phyloP scores from a whole-genome alignment of 371 early-diverging fungal species.

The Mortierella sp. region DNA sequence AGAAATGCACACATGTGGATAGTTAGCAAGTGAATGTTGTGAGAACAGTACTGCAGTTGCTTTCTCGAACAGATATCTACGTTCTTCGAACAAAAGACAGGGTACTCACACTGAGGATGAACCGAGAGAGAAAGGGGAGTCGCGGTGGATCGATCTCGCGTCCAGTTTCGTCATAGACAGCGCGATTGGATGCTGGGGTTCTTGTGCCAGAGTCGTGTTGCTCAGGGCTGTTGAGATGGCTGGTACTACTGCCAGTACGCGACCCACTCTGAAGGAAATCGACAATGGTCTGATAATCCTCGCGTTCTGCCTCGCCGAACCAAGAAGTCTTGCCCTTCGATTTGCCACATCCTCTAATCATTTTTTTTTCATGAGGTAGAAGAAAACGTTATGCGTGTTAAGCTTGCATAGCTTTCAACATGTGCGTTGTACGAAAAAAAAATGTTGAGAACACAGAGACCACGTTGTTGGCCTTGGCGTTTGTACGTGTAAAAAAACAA shows the following conservation, averaged over 20 bases:
- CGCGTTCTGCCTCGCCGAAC: constrained; percentile 69
- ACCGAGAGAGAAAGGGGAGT: constrained; percentile 48
- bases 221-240: constrained; percentile 11
- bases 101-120: constrained; percentile 48
- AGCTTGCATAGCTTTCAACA: not conserved
- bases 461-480: not conserved
- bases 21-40: not conserved
- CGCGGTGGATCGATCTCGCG: constrained; percentile 39
- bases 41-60: too few relatives aligned
- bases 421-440: not conserved
- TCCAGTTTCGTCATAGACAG: constrained; percentile 45
- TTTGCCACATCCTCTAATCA: constrained; percentile 63
- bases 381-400: not conserved
- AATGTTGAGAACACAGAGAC: constrained; percentile 2
- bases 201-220: constrained; percentile 6
- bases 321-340: constrained; percentile 70
- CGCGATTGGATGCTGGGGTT: constrained; percentile 14
- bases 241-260: constrained; percentile 3
- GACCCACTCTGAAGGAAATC: constrained; percentile 57
- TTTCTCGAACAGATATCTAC: too few relatives aligned
- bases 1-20: not conserved
- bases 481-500: not conserved
- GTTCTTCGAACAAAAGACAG: too few relatives aligned
- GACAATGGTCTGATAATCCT: constrained; percentile 65
- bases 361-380: not conserved